phyloP scores from a whole-genome alignment of 768 basidiomycete genomes.

The Infundibulicybe gibba region DNA sequence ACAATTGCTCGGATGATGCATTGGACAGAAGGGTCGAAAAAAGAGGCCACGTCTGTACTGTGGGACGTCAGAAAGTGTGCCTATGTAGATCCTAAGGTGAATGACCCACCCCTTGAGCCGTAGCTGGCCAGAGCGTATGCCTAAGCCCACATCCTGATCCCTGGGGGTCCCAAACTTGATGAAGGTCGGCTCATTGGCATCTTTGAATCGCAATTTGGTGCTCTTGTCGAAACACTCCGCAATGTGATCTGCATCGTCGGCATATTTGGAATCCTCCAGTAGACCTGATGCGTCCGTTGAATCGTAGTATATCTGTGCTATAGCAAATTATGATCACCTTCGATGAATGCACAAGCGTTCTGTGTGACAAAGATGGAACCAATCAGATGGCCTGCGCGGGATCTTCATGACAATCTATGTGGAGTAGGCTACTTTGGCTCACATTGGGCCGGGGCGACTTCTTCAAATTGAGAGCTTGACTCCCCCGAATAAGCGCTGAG shows the following conservation, averaged over 20 bases:
- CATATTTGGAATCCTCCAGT: conserved; percentile 33
- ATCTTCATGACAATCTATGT: conserved; percentile 12
- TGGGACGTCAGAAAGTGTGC: background rate
- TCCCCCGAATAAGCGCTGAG: no score
- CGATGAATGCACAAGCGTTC: conserved; percentile 35
- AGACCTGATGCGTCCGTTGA: conserved; percentile 20
- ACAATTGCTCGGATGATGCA: conserved; percentile 32
- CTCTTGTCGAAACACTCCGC: conserved; percentile 39
- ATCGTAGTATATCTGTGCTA: background rate
- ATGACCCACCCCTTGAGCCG: conserved; percentile 29
- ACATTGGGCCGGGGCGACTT: no score
- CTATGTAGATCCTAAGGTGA: background rate
- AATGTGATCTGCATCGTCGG: conserved; percentile 33
- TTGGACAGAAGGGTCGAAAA: conserved; percentile 30
- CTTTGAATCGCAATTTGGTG: conserved; percentile 38
- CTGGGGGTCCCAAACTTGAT: conserved; percentile 40
- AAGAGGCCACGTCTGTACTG: conserved; percentile 17
- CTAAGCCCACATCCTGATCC: conserved; percentile 30
- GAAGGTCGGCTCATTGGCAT: conserved; percentile 30
- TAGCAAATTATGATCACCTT: conserved; percentile 29
- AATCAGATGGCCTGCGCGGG: conserved; percentile 24
- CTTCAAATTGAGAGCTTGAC: no score
- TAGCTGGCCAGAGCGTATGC: conserved; percentile 45
- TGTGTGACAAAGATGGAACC: no score
- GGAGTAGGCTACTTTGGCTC: conserved; percentile 7